Evolutionary conservation across 257 asterid species (phyloP), one percentile per base, ranked within the genome.

Genomic region (Solanum pinnatisectum): DNA sequence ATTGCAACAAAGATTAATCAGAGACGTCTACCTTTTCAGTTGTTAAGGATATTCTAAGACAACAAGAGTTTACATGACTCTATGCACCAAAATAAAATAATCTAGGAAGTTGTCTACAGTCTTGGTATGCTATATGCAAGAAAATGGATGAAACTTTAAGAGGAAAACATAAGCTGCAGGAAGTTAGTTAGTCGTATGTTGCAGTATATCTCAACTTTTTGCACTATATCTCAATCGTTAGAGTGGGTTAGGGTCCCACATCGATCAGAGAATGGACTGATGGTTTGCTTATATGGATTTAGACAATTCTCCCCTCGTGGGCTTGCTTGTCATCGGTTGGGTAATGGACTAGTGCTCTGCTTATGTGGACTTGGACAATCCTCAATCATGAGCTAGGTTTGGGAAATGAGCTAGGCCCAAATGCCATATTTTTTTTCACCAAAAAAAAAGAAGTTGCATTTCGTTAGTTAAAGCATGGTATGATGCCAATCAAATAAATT

Each of bases 341-440:
- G 11, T 0, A 56, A 56, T 20, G 67, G 25, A 56, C 67, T 7
- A 0, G 25, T 7, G 1, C 11, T 20, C 0, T 7, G 2, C 25
- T 20, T 20, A 56, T 56, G 25, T 3, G 2, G 65, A 56, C 65
- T 56, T 56, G 25, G 25, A 20, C 25, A 56, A 56, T 56, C 67
- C 25, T 56, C 65, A 1, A 3, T 56, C 65, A 18, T 3, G 14
- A 42, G 22, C 60, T 49, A 15, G 8, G 9, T 5, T 4, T 49
- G 0, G 60, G 9, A 49, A 49, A 5, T 63, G 30, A 63, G 32
- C 13, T 23, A 60, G 70, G 5, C 27, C 0, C 70, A 23, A 60
- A 60, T 60, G 27, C 27, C 30, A 63, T 63, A 10, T 10, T 6
- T 10, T 65, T 65, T 65, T 65, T n/a, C 71, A 65, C 32, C 36